A percentile compares a stretch with the other conserved stretches of the same genome.
These are phyloP conservation scores for Ganoderma lucidum DNA, from an alignment of 1,284 basidiomycete genomes.

Conservation along the genomic window DNA sequence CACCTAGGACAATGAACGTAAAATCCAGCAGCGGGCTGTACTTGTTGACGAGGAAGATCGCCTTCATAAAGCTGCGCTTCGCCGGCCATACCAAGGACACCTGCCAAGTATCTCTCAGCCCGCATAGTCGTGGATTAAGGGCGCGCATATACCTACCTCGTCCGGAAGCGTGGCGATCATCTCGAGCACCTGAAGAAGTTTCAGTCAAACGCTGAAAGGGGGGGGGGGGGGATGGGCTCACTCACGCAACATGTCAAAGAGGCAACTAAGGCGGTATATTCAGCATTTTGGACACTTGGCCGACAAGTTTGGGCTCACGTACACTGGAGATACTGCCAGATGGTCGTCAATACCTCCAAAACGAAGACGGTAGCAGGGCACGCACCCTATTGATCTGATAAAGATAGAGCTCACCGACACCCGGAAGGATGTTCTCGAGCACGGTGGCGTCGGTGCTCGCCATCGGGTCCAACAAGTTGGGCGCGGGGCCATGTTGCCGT, in stretches of 20 bases:
- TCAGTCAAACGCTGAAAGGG: background rate
- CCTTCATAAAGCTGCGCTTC: slow-evolving; percentile 3
- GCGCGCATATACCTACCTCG: background rate
- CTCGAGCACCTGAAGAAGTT: background rate
- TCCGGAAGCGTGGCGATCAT: slow-evolving; percentile 1
- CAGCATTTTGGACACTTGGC: background rate
- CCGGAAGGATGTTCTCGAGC: background rate
- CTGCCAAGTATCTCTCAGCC: background rate
- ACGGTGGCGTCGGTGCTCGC: background rate
- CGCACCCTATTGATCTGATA: slow-evolving; percentile 8
- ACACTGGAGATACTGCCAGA: slow-evolving; percentile 2
- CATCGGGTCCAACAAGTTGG: background rate
- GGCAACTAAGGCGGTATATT: background rate
- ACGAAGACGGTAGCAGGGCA: too few species aligned
- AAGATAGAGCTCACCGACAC: background rate
- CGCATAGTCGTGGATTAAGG: background rate
- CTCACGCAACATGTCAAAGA: background rate
- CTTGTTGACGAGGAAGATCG: slow-evolving; percentile 5
- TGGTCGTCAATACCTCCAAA: background rate
- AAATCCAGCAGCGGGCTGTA: background rate
- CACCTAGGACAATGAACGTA: background rate
- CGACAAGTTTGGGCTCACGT: background rate
- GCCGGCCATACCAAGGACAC: slow-evolving; percentile 2
- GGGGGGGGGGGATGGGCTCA: background rate
- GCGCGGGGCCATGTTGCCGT: background rate